Evolutionary conservation across 768 basidiomycete species (phyloP), one percentile per base, ranked within the genome.

Genomic region (Phylloporus rhodoxanthus): DNA sequence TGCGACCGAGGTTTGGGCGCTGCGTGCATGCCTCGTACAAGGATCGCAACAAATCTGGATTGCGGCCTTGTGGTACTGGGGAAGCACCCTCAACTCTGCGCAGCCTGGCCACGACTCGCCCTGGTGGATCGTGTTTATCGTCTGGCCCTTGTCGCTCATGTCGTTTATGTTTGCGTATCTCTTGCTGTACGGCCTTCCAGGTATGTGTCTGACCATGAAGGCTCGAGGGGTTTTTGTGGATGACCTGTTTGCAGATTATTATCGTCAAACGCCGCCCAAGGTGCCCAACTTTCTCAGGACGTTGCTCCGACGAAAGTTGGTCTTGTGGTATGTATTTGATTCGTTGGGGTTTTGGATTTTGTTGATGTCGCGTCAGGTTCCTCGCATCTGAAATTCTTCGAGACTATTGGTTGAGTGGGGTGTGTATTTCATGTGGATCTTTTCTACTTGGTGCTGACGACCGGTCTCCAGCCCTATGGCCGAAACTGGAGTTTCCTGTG

Each of bases 41-140:
- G 93, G 93, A 34, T 87, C 91, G 9, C 93, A 96, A 58, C 93
- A 95, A 69, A 81, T 96, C 33, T 96, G 93, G 93, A 86, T 95
- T 13, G 88, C 93, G 3, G 93, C 87, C 8, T 70, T 96, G 32
- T 96, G 93, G 93, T 96, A 90, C 62, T 96, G 93, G 93, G 93
- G 93, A 56, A 81, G 85, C 68, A 79, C 80, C 28, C 72, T 96
- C 51, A 85, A 87, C 63, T 70, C 75, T 8, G 71, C 72, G 19
- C 38, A 68, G 43, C 72, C 78, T 37, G 73, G 69, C 40, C 76
- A 78, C 57, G 65, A 78, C 34, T 71, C 87, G 9, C 91, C 93
- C 0, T 90, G 87, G 85, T 91, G 84, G 82, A 88, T 94, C 57
- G 81, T 84, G 19, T 69, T 84, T 57, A 75, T 91, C 53, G 68